Percentiles rank a stretch among this genome's conserved stretches.
These are phyloP conservation scores for Leccinellum rugosiceps DNA, from an alignment of 768 basidiomycete genomes.

Conservation along the genomic window DNA sequence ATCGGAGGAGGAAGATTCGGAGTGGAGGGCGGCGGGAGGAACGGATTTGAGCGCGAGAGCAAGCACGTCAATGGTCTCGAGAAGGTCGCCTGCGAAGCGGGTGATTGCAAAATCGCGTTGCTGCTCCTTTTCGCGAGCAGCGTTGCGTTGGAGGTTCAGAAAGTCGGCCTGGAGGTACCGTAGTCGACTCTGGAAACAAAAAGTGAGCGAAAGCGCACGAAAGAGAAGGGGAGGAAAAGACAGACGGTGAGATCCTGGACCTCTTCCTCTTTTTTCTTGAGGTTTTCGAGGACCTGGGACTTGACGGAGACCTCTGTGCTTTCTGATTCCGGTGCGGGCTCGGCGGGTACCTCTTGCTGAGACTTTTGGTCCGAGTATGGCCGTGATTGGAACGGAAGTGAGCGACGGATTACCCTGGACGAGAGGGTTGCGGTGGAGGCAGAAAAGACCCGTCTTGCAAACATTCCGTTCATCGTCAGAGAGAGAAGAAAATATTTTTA, in stretches of 20 bases:
- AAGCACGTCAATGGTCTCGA: constrained; percentile 90
- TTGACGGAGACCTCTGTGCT: constrained; percentile 31
- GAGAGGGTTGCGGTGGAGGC: constrained; percentile 60
- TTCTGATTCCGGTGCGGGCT: constrained; percentile 16
- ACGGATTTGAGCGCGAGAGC: constrained; percentile 80
- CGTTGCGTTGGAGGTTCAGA: constrained; percentile 89
- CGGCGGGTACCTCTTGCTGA: constrained; percentile 13
- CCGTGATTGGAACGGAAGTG: constrained; percentile 34
- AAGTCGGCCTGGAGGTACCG: constrained; percentile 95
- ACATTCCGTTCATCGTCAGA: constrained; percentile 48
- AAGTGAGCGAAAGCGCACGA: constrained; percentile 6
- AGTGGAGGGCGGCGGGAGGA: constrained; percentile 45
- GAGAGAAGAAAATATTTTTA: background rate
- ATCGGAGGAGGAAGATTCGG: constrained; percentile 19
- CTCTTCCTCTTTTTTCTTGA: constrained; percentile 80
- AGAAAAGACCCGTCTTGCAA: constrained; percentile 52
- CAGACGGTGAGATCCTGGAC: constrained; percentile 82
- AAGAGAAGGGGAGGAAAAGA: constrained; percentile 14
- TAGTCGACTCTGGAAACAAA: constrained; percentile 66
- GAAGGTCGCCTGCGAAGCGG: constrained; percentile 84
- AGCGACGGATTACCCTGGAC: constrained; percentile 43
- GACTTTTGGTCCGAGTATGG: constrained; percentile 59
- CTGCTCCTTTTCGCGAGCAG: constrained; percentile 87
- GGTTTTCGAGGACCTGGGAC: constrained; percentile 43
- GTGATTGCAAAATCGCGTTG: constrained; percentile 92